Percentiles rank a stretch among this genome's conserved stretches.
These are phyloP conservation scores for Fusarium denticulatum DNA, from an alignment of 2,329 filamentous ascomycete species.

Conservation along the genomic window DNA sequence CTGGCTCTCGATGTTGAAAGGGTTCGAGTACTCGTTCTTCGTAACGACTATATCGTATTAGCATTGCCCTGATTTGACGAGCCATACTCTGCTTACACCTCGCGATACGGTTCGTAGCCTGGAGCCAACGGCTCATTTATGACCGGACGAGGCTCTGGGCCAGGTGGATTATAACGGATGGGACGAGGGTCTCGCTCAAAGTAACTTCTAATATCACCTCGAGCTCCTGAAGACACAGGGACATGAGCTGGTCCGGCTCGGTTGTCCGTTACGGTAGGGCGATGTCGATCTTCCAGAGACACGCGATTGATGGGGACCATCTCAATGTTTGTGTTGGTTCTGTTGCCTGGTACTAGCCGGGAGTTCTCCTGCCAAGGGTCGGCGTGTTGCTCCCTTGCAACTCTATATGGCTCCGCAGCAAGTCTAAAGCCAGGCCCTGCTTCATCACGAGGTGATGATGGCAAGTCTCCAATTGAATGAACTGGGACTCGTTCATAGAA, in stretches of 20 bases:
- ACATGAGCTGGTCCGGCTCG: slow-evolving; percentile 8
- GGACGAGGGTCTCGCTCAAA: slow-evolving; percentile 13
- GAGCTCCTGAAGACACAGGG: neutral
- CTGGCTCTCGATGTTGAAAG: slow-evolving; percentile 22
- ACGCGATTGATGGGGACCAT: slow-evolving; percentile 29
- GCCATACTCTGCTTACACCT: slow-evolving; percentile 37
- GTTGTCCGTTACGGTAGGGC: slow-evolving; percentile 15
- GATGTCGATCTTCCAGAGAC: slow-evolving; percentile 15
- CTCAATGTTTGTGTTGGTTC: slow-evolving; percentile 30
- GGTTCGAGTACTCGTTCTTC: slow-evolving; percentile 8
- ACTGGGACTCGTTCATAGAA: slow-evolving; percentile 49
- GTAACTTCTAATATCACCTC: slow-evolving; percentile 5
- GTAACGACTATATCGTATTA: slow-evolving; percentile 33
- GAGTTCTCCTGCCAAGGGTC: slow-evolving; percentile 37
- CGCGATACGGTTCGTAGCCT: slow-evolving; percentile 33
- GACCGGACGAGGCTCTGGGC: slow-evolving; percentile 22
- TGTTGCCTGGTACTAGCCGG: slow-evolving; percentile 29
- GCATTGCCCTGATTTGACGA: neutral
- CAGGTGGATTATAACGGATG: slow-evolving; percentile 11
- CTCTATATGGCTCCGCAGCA: slow-evolving; percentile 14
- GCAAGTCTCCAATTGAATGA: slow-evolving; percentile 19
- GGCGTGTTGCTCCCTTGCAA: slow-evolving; percentile 28
- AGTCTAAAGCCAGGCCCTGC: slow-evolving; percentile 27
- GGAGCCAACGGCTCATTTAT: slow-evolving; percentile 10
- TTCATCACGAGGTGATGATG: slow-evolving; percentile 8